Conservation (phyloP, 1,139 yeast genomes). For the Scheffersomyces lignicola region DNA sequence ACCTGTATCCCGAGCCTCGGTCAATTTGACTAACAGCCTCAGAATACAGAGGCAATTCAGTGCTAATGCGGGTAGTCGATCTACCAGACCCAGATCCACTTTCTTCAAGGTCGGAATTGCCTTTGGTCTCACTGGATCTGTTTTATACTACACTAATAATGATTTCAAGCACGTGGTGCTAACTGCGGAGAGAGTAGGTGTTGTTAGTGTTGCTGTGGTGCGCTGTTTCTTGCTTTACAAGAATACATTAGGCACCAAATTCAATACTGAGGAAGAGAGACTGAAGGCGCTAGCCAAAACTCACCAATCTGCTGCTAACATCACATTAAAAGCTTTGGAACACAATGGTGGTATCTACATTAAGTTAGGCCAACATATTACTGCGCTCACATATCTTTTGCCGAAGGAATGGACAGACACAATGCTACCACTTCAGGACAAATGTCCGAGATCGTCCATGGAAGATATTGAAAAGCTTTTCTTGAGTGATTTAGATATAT, state of each 20-base stretch:
- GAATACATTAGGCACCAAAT: constrained; percentile 49
- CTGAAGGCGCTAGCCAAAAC: constrained; percentile 51
- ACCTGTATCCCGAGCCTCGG: too few species aligned
- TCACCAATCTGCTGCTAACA: constrained; percentile 74
- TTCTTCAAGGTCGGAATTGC: constrained; percentile 30
- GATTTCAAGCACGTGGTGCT: constrained; percentile 30
- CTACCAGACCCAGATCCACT: constrained; percentile 4
- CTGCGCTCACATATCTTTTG: constrained; percentile 86
- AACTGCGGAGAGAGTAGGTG: constrained; percentile 57
- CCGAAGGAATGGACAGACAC: constrained; percentile 96
- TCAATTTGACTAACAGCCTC: too few species aligned
- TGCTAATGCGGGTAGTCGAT: too few species aligned
- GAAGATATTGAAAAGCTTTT: constrained; percentile 72
- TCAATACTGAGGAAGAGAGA: constrained; percentile 49
- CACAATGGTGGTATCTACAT: constrained; percentile 90
- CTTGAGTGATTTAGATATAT: constrained; percentile 59
- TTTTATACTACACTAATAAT: constrained; percentile 37
- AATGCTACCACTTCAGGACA: constrained; percentile 89
- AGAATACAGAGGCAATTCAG: too few species aligned
- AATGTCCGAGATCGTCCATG: constrained; percentile 78
- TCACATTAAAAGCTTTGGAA: constrained; percentile 78
- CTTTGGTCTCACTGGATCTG: constrained; percentile 29
- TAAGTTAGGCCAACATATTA: constrained; percentile 90
- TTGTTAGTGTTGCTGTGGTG: constrained; percentile 62
- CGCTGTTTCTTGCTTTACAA: constrained; percentile 68